Percentiles rank a stretch among this genome's conserved stretches.
Conservation (phyloP, 75 land plant genomes). For the Sequoia sempervirens region DNA sequence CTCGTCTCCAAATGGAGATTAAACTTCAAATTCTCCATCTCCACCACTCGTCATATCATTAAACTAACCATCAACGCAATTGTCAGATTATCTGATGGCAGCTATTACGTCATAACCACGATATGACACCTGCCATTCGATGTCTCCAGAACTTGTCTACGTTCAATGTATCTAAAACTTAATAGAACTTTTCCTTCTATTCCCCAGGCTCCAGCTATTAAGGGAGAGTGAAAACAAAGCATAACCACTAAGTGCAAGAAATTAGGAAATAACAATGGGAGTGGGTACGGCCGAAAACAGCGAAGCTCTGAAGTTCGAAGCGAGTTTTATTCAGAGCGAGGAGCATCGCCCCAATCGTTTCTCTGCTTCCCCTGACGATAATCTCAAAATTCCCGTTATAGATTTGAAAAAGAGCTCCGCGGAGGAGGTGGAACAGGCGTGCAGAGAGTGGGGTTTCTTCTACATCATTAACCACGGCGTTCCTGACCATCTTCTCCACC, state of each 20-base stretch:
- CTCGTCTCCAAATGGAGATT: no score
- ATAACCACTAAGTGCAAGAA: not conserved
- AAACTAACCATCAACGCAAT: no score
- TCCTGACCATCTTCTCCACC: conserved; percentile 18
- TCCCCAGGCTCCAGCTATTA: no score
- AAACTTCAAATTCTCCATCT: no score
- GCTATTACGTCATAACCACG: no score
- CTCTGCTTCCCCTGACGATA: not conserved
- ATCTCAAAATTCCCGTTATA: not conserved
- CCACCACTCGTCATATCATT: no score
- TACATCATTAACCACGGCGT: conserved; percentile 70
- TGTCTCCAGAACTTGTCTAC: no score
- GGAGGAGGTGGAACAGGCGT: conserved; percentile 20
- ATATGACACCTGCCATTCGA: no score
- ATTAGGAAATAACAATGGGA: not conserved
- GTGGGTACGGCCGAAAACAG: not conserved
- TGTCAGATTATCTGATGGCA: no score
- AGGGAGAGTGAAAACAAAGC: not conserved
- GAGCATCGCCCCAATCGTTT: not conserved
- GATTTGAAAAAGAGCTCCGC: not conserved
- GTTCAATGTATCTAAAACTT: no score
- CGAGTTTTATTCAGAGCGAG: not conserved
- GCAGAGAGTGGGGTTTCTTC: conserved; percentile 83
- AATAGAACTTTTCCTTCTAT: no score
- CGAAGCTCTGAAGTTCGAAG: no score